Conservation (phyloP, 495 filamentous ascomycete species). For the Aspergillus cristatus region DNA sequence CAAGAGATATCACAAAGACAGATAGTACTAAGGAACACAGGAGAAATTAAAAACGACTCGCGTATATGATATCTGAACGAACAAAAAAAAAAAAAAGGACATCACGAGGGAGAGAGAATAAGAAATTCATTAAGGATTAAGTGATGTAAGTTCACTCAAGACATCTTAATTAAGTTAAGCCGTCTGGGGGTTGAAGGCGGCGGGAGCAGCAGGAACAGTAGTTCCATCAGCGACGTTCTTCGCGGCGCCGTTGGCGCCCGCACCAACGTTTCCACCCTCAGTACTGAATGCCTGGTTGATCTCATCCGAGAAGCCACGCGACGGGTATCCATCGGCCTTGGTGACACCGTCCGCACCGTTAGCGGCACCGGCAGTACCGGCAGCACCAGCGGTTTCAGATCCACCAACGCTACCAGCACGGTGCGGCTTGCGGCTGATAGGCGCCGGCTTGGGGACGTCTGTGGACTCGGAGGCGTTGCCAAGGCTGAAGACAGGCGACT, state of each 20-base stretch:
- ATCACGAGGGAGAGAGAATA: too few relatives aligned
- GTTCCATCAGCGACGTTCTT: slow-evolving; percentile 12
- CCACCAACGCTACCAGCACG: slow-evolving; percentile 24
- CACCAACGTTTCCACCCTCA: slow-evolving; percentile 11
- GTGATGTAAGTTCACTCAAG: too few relatives aligned
- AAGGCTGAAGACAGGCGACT: slow-evolving; percentile 87
- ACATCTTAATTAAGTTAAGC: slow-evolving; percentile 6
- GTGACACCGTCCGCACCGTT: slow-evolving; percentile 1
- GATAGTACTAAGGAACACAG: slow-evolving; percentile 2
- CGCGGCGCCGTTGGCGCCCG: slow-evolving; percentile 9
- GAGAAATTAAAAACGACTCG: slow-evolving; percentile 4
- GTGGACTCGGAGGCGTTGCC: slow-evolving; percentile 65
- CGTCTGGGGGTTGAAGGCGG: slow-evolving; percentile 19
- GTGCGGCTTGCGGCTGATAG: slow-evolving; percentile 61
- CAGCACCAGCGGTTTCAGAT: slow-evolving; percentile 6
- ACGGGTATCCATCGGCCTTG: slow-evolving; percentile 14
- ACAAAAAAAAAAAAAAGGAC: slow-evolving; percentile 1
- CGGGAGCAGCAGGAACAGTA: slow-evolving; percentile 10
- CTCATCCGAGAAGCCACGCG: slow-evolving; percentile 44
- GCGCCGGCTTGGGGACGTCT: slow-evolving; percentile 55
- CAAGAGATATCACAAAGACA: neutral
- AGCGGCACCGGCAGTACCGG: slow-evolving; percentile 6
- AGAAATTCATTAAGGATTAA: too few relatives aligned
- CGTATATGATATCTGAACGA: neutral
- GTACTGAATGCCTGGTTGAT: slow-evolving; percentile 40